Base-by-base conservation (phyloP, 2,329 filamentous ascomycete species). In the Apiospora aurea region DNA sequence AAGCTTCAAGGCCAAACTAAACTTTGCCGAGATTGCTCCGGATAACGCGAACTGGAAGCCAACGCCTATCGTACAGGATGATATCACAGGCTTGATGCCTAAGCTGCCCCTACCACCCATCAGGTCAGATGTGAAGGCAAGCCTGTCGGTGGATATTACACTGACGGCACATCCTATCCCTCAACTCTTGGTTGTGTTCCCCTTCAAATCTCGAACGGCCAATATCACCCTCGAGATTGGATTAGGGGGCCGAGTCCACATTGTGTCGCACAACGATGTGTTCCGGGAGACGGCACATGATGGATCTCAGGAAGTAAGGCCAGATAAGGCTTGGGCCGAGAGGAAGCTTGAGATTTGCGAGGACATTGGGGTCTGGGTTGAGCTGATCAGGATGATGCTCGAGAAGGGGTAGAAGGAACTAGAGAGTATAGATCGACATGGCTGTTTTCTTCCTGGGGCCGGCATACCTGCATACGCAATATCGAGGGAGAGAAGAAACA, bases 161-260 rank as follows among this genome's bases (percentile, higher is more conserved):
- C 79, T 90, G 38, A 87, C 85, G 72, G 84, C 87, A 24, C 82
- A 88, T 71, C 85, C 86, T 0, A 79, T 85, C 10, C 85, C 86
- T 6, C 83, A 85, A 41, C 79, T 90, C 21, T 83, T 87, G 70
- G 81, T 90, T 8, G 84, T 87, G 11, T 90, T 90, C 74, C 88
- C 88, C 1, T 87, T 89, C 76, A 80, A 80, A 47, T 74, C 80
- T 21, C 80, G 78, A 46, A 88, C 86, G 1, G 87, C 86, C 6
- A 87, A 87, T 72, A 81, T 93, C 34, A 85, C 85, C 38, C 76
- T 93, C 16, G 88, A 90, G 75, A 87, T 93, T 24, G 84, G 87
- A 26, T 83, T 87, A 47, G 90, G 91, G 71, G 91, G 88, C 5
- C 83, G 87, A 18, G 85, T 93, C 4, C 83, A 87, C 24, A 83